These are phyloP conservation scores for Solanum appendiculatum DNA, from an alignment of 257 asterid species.

Conservation along the genomic window DNA sequence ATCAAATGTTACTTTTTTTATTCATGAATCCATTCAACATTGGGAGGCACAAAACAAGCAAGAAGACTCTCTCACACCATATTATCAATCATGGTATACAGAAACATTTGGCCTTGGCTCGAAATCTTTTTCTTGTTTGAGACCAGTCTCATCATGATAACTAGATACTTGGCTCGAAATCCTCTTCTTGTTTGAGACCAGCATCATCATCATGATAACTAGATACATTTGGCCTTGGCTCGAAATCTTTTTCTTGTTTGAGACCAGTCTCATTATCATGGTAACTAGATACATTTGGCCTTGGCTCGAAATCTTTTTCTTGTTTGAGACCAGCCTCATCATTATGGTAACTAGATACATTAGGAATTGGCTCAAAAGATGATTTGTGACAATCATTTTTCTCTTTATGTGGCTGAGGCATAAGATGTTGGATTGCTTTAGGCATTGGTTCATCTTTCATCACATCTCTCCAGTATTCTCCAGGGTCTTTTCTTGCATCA, in stretches of 20 bases:
- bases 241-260: not conserved
- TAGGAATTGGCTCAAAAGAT: not conserved
- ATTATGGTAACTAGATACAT: not conserved
- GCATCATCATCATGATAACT: not conserved
- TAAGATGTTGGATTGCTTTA: not conserved
- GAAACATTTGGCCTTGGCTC: not conserved
- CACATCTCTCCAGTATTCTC: not conserved
- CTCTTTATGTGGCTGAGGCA: not conserved
- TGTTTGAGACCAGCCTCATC: not conserved
- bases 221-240: not conserved
- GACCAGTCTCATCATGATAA: not conserved
- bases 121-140: not conserved
- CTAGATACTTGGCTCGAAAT: not conserved
- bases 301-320: not conserved
- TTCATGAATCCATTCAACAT: too few relatives aligned
- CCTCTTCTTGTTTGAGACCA: not conserved
- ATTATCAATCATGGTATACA: too few relatives aligned
- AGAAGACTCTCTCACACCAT: too few relatives aligned
- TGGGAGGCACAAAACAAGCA: too few relatives aligned
- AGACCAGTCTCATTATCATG: not conserved
- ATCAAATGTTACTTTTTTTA: too few relatives aligned
- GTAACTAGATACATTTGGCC: not conserved
- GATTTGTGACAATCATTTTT: not conserved
- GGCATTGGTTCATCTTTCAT: not conserved
- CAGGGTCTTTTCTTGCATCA: not conserved